Base-by-base conservation (phyloP, 495 filamentous ascomycete species). In the Penicillium salamii region DNA sequence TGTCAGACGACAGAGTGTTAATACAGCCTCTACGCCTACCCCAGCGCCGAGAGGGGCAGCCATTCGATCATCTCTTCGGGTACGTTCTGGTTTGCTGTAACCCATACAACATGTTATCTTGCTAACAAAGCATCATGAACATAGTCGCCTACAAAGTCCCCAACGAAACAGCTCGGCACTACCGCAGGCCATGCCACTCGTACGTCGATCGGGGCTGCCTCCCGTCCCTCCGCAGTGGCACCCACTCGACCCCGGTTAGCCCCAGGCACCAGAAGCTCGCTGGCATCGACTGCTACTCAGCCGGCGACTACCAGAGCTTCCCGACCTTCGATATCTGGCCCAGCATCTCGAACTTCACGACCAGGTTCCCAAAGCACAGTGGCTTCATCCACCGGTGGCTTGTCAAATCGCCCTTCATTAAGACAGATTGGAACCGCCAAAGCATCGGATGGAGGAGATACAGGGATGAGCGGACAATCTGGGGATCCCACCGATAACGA, bases 91-190 rank as follows among this genome's bases (percentile, higher is more conserved):
- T 9, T 32, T 26, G 38, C 28, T 7, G 3, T 31, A 24, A 14
- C 17, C 39, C 24, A 14, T 29, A 9, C 6, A 15, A 17, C 7
- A 2, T 18, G 44, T 34, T 15, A 41, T 52, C 7, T 34, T 39
- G 18, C 46, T 49, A 36, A 45, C 58, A 55, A 26, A 44, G 5
- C 45, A 20, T 32, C 37, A 11, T 24, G 43, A 31, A 5, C 18
- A 29, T 54, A 90, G 86, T 89, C 87, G 23, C 88, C 89, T 5
- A 84, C 80, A 0, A 90, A 88, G 59, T 89, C 86, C 4, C 88
- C 89, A 7, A 90, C 87, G 8, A 92, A 95, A 62, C 87, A 89
- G 52, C 66, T 89, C 2, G 59, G 75, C 2, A 70, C 83, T 13
- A 84, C 84, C 24, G 72, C 76, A 19, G n/a, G 43, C 8, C 41